A percentile compares a stretch with the other conserved stretches of the same genome.
phyloP scores from a whole-genome alignment of 2,329 filamentous ascomycete genomes.

The Cytospora leucostoma region DNA sequence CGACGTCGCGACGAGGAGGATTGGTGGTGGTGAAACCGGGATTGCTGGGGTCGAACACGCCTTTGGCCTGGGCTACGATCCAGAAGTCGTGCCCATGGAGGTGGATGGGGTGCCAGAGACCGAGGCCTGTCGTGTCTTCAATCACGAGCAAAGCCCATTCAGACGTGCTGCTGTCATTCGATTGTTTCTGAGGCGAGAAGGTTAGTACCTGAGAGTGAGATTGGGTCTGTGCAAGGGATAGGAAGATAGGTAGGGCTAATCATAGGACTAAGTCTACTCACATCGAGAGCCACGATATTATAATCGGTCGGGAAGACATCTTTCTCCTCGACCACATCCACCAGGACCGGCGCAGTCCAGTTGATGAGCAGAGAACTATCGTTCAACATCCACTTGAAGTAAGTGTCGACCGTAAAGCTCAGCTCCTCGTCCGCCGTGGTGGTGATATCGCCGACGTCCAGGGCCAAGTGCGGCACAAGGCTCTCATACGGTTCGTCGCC shows the following conservation, averaged over 20 bases:
- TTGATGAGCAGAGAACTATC: slow-evolving; percentile 30
- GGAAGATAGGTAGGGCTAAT: too few relatives aligned
- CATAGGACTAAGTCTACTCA: slow-evolving; percentile 7
- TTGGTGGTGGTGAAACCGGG: slow-evolving; percentile 34
- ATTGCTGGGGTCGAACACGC: slow-evolving; percentile 28
- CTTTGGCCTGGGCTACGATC: slow-evolving; percentile 40
- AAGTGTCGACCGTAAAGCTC: slow-evolving; percentile 14
- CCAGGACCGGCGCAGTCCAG: slow-evolving; percentile 31
- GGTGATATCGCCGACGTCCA: slow-evolving; percentile 29
- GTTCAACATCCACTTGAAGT: slow-evolving; percentile 34
- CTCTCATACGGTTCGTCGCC: slow-evolving; percentile 31
- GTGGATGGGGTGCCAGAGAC: slow-evolving; percentile 48
- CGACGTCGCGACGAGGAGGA: slow-evolving; percentile 43
- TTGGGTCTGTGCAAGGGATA: neutral
- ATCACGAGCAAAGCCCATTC: slow-evolving; percentile 37
- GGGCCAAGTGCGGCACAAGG: slow-evolving; percentile 33
- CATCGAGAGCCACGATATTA: slow-evolving; percentile 28
- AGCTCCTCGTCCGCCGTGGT: slow-evolving; percentile 18
- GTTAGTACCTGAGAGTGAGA: neutral
- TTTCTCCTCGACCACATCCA: slow-evolving; percentile 15
- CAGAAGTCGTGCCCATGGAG: slow-evolving; percentile 55
- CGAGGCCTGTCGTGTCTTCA: slow-evolving; percentile 30
- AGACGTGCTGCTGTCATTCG: slow-evolving; percentile 18
- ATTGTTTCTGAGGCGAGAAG: slow-evolving; percentile 2
- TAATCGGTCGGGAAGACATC: slow-evolving; percentile 27